phyloP scores from a whole-genome alignment of 352 stramenopile genomes.

The Phytophthora pinifolia region DNA sequence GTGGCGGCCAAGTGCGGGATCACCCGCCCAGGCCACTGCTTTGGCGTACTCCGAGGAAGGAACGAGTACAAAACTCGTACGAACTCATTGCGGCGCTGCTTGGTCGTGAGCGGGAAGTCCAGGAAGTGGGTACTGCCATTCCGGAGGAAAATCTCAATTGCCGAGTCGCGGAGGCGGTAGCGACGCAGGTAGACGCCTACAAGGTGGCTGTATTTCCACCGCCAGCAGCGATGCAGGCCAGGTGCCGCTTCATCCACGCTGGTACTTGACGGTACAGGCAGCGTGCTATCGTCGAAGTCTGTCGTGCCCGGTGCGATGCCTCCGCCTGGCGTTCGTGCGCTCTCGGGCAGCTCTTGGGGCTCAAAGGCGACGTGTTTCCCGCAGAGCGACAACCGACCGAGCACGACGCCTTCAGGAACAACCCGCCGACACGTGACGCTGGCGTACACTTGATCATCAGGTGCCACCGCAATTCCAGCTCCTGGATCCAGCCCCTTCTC shows the following conservation, averaged over 20 bases:
- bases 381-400: constrained; percentile 65
- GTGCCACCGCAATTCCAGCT: constrained; percentile 53
- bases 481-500: constrained; percentile 72
- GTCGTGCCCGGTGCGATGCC: constrained; percentile 12
- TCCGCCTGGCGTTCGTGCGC: constrained; percentile 7
- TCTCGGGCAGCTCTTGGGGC: constrained; percentile 30
- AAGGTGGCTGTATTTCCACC: constrained; percentile 82
- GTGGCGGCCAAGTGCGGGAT: constrained; percentile 48
- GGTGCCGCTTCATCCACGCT: constrained; percentile 57
- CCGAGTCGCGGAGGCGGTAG: constrained; percentile 81
- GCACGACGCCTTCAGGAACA: constrained; percentile 70
- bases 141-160: constrained; percentile 79
- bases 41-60: constrained; percentile 60
- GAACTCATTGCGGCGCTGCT: constrained; percentile 79
- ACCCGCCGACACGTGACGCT: constrained; percentile 68
- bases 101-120: constrained; percentile 70
- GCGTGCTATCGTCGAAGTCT: constrained; percentile 22
- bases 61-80: constrained; percentile 77
- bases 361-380: constrained; percentile 71
- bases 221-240: constrained; percentile 70
- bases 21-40: constrained; percentile 73
- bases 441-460: constrained; percentile 66
- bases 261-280: constrained; percentile 9
- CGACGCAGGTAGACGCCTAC: constrained; percentile 76
- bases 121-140: constrained; percentile 83